Base-by-base conservation (phyloP, 768 basidiomycete species). In the Mycena venus region DNA sequence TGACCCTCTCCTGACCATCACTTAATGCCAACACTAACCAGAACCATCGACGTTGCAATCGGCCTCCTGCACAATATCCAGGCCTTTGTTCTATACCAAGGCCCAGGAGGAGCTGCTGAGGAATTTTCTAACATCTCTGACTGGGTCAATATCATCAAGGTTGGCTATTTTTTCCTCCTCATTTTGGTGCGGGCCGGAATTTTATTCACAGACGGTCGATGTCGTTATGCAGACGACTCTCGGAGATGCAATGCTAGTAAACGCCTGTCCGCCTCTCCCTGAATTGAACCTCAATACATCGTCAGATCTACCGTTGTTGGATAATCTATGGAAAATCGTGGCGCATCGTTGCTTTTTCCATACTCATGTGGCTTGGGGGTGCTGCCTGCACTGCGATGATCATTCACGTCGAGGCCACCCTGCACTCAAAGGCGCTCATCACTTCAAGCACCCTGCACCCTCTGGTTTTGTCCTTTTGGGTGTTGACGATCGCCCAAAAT, bases 221-320 rank as follows among this genome's bases (percentile, higher is more conserved):
- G 44, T 51, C 4, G 27, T 64, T 27, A 1, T 56, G 14, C 73
- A 74, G 36, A 61, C 60, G 19, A n/a, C 25, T 27, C 14, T 61
- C 23, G 60, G 60, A 1, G 60, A 61, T n/a, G 60, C 38, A 42
- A 61, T 61, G 60, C 60, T 61, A 14, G 60, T 61, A 40, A 8
- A n/a, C n/a, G 23, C 34, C n/a, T 61, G 19, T 38, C 14, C 23
- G 11, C 38, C 23, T 32, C 2, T 15, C 11, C 14, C 25, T 11
- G 21, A 10, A 25, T 14, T 61, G 12, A 17, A 7, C 27, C 27
- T 29, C 27, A 25, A 27, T 25, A 11, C 23, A 38, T 72, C 38
- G 32, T 5, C 27, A 61, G 60, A 61, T 74, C 25, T 75, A 65
- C 31, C 68, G 73, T 8, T 75, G 68, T 42, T 75, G 61, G 62